Percentiles rank a stretch among this genome's conserved stretches.
Conservation (phyloP, 257 asterid genomes). For the Voacanga thouarsii region DNA sequence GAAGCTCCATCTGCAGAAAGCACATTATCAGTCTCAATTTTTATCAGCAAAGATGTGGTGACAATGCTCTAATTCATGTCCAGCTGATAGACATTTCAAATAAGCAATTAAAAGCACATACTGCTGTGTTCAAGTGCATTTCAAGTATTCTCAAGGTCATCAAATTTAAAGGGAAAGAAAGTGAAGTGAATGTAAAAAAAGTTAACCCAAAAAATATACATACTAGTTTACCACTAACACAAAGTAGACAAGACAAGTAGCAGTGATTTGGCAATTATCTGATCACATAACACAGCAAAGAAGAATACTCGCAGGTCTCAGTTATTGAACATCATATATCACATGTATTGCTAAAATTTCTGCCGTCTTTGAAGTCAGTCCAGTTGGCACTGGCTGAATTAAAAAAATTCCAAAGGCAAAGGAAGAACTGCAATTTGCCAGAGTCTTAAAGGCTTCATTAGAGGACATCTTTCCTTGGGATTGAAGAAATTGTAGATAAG, state of each 20-base stretch:
- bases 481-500: background rate
- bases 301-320: background rate
- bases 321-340: background rate
- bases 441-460: background rate
- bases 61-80: background rate
- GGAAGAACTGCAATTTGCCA: background rate
- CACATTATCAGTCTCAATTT: background rate
- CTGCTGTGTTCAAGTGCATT: background rate
- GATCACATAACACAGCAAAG: background rate
- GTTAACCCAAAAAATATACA: background rate
- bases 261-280: background rate
- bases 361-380: background rate
- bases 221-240: background rate
- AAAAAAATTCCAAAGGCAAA: background rate
- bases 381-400: background rate
- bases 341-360: background rate
- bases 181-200: background rate
- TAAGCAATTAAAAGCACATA: background rate
- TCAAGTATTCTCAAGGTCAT: background rate
- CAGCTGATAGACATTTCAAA: background rate
- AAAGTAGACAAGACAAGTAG: background rate
- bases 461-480: background rate
- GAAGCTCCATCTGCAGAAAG: constrained; percentile 89
- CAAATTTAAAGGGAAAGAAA: background rate
- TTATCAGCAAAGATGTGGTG: background rate